phyloP scores from a whole-genome alignment of 352 stramenopile genomes.

The Phytophthora sp. region DNA sequence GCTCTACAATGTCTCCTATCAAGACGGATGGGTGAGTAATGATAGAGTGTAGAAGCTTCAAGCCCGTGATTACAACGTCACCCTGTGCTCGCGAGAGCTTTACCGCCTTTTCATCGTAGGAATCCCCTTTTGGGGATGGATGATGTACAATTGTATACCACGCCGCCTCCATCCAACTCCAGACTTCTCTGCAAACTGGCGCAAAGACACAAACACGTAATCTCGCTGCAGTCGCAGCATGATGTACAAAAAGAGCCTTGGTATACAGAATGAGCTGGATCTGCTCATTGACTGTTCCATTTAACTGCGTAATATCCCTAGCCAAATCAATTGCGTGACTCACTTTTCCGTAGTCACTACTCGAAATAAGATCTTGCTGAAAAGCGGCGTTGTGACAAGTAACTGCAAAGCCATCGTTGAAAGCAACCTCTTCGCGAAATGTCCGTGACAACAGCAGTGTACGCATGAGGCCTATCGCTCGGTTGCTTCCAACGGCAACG shows the following conservation, averaged over 20 bases:
- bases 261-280: slow-evolving; percentile 40
- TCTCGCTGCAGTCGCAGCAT: slow-evolving; percentile 6
- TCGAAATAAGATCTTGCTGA: slow-evolving; percentile 35
- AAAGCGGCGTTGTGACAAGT: slow-evolving; percentile 6
- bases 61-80: slow-evolving; percentile 4
- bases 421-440: slow-evolving; percentile 29
- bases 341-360: slow-evolving; percentile 32
- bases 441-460: slow-evolving; percentile 25
- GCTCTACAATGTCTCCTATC: slow-evolving; percentile 20
- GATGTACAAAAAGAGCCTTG: slow-evolving; percentile 18
- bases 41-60: slow-evolving; percentile 28
- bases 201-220: slow-evolving; percentile 7
- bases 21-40: slow-evolving; percentile 6
- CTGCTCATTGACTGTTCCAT: slow-evolving; percentile 45
- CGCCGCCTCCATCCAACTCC: slow-evolving; percentile 29
- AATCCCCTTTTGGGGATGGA: background rate
- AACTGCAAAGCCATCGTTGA: background rate
- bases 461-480: slow-evolving; percentile 26
- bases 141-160: slow-evolving; percentile 12
- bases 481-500: slow-evolving; percentile 13
- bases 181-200: slow-evolving; percentile 29
- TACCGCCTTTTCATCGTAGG: background rate
- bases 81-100: slow-evolving; percentile 4
- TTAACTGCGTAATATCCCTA: slow-evolving; percentile 41
- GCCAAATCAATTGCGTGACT: slow-evolving; percentile 39